Percentiles rank a stretch among this genome's conserved stretches.
Evolutionary conservation across 1,139 yeast genomes (phyloP).

Genomic region (Saccharomyces hybrid): DNA sequence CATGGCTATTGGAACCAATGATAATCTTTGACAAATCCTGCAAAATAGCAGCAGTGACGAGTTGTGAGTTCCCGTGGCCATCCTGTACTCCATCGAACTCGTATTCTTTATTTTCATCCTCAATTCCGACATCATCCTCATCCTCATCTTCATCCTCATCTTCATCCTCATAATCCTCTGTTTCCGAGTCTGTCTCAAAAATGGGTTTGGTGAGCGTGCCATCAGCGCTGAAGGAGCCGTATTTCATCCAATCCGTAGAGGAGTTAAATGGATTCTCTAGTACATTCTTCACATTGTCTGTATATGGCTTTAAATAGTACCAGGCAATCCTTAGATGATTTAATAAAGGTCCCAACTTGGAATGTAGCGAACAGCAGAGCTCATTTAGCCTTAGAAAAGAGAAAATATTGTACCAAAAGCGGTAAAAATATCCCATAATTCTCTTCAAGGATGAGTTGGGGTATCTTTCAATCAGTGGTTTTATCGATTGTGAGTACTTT

Average conservation of each 20-base stretch:
- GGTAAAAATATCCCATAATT: not conserved
- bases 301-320: conserved; percentile 9
- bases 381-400: not conserved
- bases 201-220: conserved; percentile 6
- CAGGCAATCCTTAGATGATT: conserved; percentile 7
- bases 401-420: not conserved
- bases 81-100: conserved; percentile 7
- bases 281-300: conserved; percentile 5
- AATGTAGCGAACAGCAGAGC: not conserved
- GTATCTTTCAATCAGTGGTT: not conserved
- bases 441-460: not conserved
- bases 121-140: conserved; percentile 9
- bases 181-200: conserved; percentile 2
- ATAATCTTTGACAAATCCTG: not conserved
- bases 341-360: conserved; percentile 8
- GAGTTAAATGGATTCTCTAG: conserved; percentile 2
- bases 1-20: not conserved
- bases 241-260: conserved; percentile 5
- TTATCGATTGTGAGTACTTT: not conserved
- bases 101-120: conserved; percentile 7
- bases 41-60: not conserved
- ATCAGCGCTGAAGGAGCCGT: not conserved
- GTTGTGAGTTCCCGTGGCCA: not conserved
- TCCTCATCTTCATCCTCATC: conserved; percentile 7
- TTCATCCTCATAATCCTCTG: conserved; percentile 1